These are phyloP conservation scores for Cladophialophora yegresii DNA, from an alignment of 2,329 filamentous ascomycete genomes.

Conservation along the genomic window DNA sequence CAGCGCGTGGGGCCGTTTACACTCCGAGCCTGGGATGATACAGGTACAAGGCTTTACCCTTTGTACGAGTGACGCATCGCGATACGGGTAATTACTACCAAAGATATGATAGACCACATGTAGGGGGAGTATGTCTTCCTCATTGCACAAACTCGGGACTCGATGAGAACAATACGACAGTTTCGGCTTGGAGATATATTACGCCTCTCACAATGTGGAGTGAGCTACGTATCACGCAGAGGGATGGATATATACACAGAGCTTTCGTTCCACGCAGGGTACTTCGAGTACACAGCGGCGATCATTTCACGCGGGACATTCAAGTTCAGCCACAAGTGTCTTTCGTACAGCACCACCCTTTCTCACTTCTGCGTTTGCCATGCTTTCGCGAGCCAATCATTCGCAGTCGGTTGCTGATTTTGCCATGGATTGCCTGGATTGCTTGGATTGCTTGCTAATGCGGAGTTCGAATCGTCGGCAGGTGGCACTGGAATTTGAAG, in stretches of 20 bases:
- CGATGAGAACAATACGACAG: neutral
- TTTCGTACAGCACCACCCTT: neutral
- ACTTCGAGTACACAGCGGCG: neutral
- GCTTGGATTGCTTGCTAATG: neutral
- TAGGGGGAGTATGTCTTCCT: neutral
- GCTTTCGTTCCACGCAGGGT: neutral
- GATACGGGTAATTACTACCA: neutral
- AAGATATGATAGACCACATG: neutral
- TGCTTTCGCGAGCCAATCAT: neutral
- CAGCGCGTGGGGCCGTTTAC: neutral
- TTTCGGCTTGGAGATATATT: neutral
- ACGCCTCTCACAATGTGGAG: neutral
- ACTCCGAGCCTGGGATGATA: neutral
- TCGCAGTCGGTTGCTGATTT: neutral
- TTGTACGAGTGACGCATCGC: neutral
- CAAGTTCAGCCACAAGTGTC: neutral
- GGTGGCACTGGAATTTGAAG: neutral
- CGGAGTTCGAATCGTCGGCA: neutral
- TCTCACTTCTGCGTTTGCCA: neutral
- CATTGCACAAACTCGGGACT: neutral
- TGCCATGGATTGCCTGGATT: neutral
- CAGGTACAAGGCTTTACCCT: neutral
- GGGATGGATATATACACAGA: neutral
- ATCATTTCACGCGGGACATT: no score
- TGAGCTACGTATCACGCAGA: neutral